Evolutionary conservation across 2,329 filamentous ascomycete species (phyloP).

Genomic region (Penicillium sp.): DNA sequence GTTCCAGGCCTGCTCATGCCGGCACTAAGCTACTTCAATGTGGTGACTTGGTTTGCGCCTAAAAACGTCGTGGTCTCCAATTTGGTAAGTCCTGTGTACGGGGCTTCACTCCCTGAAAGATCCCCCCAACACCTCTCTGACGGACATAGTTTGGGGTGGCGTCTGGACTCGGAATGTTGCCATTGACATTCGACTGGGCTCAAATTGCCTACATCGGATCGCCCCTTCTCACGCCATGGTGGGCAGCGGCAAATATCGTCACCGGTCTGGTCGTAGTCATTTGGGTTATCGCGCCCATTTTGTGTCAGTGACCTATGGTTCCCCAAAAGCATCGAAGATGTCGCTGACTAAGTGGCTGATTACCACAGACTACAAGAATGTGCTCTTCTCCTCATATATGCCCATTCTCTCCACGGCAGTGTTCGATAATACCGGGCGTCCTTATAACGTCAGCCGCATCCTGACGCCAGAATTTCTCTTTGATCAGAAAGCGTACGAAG

Average conservation of each 20-base stretch:
- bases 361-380: conserved; percentile 61
- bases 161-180: conserved; percentile 78
- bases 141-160: conserved; percentile 61
- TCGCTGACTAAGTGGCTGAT: conserved; percentile 1
- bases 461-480: conserved; percentile 73
- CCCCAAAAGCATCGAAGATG: background rate
- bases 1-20: conserved; percentile 76
- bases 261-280: conserved; percentile 74
- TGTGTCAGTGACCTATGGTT: conserved; percentile 44
- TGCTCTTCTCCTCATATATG: conserved; percentile 77
- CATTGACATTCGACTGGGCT: conserved; percentile 85
- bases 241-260: conserved; percentile 79
- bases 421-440: conserved; percentile 74
- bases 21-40: conserved; percentile 81
- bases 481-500: conserved; percentile 66
- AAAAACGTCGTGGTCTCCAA: conserved; percentile 82
- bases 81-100: conserved; percentile 40
- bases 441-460: conserved; percentile 76
- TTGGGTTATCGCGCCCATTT: conserved; percentile 74
- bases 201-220: conserved; percentile 85
- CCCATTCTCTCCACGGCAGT: conserved; percentile 78
- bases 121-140: background rate
- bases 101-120: no score
- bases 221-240: conserved; percentile 75
- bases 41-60: conserved; percentile 82